phyloP scores from a whole-genome alignment of 768 basidiomycete species.

The Mycena sanguinolenta region DNA sequence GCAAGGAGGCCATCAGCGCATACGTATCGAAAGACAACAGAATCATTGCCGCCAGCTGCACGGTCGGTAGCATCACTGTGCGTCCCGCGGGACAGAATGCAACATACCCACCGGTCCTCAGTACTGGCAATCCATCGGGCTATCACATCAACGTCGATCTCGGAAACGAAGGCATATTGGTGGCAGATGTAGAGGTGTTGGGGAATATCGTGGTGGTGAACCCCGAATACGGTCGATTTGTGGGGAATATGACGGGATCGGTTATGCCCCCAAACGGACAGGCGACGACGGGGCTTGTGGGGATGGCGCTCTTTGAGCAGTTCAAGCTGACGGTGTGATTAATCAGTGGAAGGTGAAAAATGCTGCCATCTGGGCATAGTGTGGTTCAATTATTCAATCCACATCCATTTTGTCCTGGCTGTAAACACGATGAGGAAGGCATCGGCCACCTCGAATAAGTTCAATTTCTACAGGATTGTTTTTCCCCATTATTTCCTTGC shows the following conservation, averaged over 20 bases:
- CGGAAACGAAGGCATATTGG: neutral
- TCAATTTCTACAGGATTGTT: no score
- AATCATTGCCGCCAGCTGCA: slow-evolving; percentile 29
- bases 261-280: neutral
- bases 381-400: no score
- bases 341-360: no score
- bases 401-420: no score
- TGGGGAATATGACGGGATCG: slow-evolving; percentile 14
- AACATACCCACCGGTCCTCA: slow-evolving; percentile 13
- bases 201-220: neutral
- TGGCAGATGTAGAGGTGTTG: slow-evolving; percentile 4
- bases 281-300: slow-evolving; percentile 8
- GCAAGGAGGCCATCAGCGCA: slow-evolving; percentile 25
- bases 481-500: no score
- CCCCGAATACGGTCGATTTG: slow-evolving; percentile 6
- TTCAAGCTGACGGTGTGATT: slow-evolving; percentile 18
- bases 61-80: slow-evolving; percentile 2
- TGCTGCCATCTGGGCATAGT: no score
- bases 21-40: slow-evolving; percentile 29
- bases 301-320: slow-evolving; percentile 24
- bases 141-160: slow-evolving; percentile 19
- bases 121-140: slow-evolving; percentile 15
- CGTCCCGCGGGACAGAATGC: slow-evolving; percentile 1
- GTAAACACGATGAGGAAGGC: no score
- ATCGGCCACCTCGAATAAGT: no score